These are phyloP conservation scores for Pyrenula massariospora DNA, from an alignment of 495 filamentous ascomycete species.

Conservation along the genomic window DNA sequence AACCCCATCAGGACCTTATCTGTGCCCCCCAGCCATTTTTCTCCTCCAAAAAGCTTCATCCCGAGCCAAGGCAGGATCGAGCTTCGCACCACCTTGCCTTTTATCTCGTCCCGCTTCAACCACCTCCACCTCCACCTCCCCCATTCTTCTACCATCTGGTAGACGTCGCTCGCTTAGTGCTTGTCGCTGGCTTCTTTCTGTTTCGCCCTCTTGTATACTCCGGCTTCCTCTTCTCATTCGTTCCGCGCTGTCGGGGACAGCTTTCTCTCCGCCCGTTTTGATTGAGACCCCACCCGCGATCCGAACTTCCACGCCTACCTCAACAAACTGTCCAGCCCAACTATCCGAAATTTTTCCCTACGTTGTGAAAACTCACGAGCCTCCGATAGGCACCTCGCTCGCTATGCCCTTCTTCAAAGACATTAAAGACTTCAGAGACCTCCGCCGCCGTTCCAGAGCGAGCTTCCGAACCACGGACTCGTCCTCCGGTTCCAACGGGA, in stretches of 20 bases:
- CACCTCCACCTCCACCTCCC: not conserved
- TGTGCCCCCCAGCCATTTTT: not conserved
- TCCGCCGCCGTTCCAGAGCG: conserved; percentile 62
- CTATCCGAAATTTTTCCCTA: not conserved
- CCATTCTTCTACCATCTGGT: not conserved
- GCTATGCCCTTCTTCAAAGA: conserved; percentile 49
- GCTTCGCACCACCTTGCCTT: no score
- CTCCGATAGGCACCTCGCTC: not conserved
- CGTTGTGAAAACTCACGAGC: not conserved
- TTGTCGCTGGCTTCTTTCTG: not conserved
- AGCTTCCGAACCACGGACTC: conserved; percentile 47
- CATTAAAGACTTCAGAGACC: conserved; percentile 42
- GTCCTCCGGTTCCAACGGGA: conserved; percentile 31
- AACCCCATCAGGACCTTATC: no score
- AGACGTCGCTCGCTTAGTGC: not conserved
- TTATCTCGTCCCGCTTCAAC: not conserved
- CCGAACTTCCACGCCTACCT: not conserved
- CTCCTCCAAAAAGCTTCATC: no score
- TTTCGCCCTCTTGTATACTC: not conserved
- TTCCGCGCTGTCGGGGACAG: not conserved
- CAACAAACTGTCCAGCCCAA: not conserved
- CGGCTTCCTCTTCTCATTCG: not conserved
- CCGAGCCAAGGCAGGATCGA: no score
- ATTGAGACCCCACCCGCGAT: not conserved
- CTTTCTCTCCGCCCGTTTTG: not conserved